These are phyloP conservation scores for Elongisporangium senticosum DNA, from an alignment of 352 stramenopile species.

Conservation along the genomic window DNA sequence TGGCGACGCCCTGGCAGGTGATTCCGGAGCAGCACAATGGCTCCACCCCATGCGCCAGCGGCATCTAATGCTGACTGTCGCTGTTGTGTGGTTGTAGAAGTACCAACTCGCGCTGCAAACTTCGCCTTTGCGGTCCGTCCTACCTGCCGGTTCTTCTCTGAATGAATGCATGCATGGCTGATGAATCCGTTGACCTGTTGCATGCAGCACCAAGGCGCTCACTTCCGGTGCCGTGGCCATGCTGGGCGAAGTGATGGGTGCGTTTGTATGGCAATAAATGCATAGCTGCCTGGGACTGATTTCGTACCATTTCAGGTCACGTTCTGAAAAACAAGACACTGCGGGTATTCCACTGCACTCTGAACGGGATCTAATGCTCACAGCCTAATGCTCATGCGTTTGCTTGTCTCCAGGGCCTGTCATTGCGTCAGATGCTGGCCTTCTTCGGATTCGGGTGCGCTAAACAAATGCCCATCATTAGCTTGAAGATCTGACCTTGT, in stretches of 20 bases:
- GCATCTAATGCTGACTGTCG: not conserved
- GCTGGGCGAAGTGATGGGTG: constrained; percentile 64
- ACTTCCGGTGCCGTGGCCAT: constrained; percentile 59
- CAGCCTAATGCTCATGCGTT: not conserved
- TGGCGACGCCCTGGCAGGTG: not conserved
- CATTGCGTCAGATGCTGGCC: constrained; percentile 53
- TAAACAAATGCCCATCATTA: not conserved
- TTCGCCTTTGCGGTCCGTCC: constrained; percentile 37
- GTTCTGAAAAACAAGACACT: constrained; percentile 67
- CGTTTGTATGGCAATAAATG: constrained; percentile 3
- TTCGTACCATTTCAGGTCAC: constrained; percentile 29
- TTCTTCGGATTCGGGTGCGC: constrained; percentile 69
- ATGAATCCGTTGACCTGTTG: not conserved
- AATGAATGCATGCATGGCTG: not conserved
- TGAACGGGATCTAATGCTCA: constrained; percentile 1
- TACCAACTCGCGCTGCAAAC: constrained; percentile 54
- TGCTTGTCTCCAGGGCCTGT: constrained; percentile 31
- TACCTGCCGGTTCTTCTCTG: not conserved
- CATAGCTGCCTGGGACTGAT: not conserved
- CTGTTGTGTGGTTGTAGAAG: constrained; percentile 18
- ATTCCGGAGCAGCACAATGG: not conserved
- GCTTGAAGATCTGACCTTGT: not conserved
- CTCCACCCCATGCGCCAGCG: not conserved
- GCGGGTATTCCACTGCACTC: constrained; percentile 18
- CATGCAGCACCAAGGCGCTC: constrained; percentile 51